Evolutionary conservation across 1,139 yeast species (phyloP), one percentile per base, ranked within the genome.

Genomic region (Diutina catenulata): DNA sequence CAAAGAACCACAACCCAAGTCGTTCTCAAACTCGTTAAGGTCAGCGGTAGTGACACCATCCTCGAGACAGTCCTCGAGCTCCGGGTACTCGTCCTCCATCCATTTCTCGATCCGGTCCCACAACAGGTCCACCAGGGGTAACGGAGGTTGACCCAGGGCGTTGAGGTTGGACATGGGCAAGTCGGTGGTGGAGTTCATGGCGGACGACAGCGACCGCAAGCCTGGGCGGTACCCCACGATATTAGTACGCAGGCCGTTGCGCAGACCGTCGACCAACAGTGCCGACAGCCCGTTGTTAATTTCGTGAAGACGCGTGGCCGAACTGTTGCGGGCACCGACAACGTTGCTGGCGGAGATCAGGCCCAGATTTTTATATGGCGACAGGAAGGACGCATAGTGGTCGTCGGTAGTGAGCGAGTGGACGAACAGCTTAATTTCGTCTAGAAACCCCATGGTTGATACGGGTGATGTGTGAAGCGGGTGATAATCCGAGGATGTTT

Each of bases 51-150:
- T 80, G 9, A 76, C 93, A 4, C 84, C 83, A 42, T 70, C 72
- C 47, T 76, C 71, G 50, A 83, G 59, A 54, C 74, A 77, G 53
- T 83, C 94, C 37, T 66, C 79, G 41, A 83, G 69, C 55, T 83
- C 94, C 2, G 94, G 91, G 52, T 79, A 83, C 54, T 80, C 80
- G 38, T 73, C 73, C 35, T 81, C 93, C 43, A 81, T 62, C 83
- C 88, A 81, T 31, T 62, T 56, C 49, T 80, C 88, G 45, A 83
- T 68, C 43, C 87, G 67, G 43, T 70, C 74, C 94, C 93, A 82
- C 42, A 86, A 68, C 13, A 80, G 71, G 41, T 69, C 70, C 15
- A 82, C 68, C 10, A 84, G 68, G 7, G 93, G 91, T 39, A 82
- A 70, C 5, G 87, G 83, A 15, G 86, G 82, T 43, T 66, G 73